phyloP scores from a whole-genome alignment of 352 stramenopile species.

The Pythium rishiriense region DNA sequence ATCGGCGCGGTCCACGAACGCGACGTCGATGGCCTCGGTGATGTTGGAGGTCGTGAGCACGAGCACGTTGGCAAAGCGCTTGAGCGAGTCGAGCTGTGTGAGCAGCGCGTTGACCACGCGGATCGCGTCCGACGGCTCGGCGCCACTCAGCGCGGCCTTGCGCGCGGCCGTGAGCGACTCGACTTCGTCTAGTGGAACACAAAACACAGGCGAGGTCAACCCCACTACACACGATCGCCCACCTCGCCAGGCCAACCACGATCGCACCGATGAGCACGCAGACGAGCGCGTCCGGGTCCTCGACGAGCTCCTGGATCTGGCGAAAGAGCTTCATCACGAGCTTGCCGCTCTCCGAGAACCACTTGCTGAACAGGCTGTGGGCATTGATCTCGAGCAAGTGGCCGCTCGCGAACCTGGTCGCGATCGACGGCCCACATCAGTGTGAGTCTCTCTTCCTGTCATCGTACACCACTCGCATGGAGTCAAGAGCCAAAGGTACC shows the following conservation, averaged over 20 bases:
- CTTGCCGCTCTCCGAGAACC: constrained; percentile 95
- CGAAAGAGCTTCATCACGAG: constrained; percentile 92
- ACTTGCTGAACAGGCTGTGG: constrained; percentile 93
- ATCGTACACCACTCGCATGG: no score
- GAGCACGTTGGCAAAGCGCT: constrained; percentile 86
- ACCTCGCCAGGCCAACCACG: no score
- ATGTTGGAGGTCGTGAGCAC: constrained; percentile 94
- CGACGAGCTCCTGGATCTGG: constrained; percentile 89
- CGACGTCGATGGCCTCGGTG: constrained; percentile 89
- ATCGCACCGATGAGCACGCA: constrained; percentile 89
- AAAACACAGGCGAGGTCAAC: no score
- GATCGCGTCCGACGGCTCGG: constrained; percentile 90
- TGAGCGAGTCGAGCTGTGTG: constrained; percentile 87
- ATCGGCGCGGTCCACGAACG: constrained; percentile 93
- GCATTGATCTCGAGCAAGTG: constrained; percentile 92
- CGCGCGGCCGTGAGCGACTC: constrained; percentile 89
- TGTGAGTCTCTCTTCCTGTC: no score
- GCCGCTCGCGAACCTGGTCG: constrained; percentile 63
- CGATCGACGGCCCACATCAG: no score
- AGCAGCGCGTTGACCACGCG: constrained; percentile 92
- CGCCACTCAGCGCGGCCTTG: constrained; percentile 61
- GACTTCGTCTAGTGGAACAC: constrained; percentile 76
- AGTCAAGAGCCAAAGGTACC: no score
- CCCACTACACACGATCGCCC: no score
- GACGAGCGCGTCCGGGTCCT: constrained; percentile 87